Evolutionary conservation across 1,139 yeast species (phyloP).

Genomic region (Lodderomyces orthopsilosis): DNA sequence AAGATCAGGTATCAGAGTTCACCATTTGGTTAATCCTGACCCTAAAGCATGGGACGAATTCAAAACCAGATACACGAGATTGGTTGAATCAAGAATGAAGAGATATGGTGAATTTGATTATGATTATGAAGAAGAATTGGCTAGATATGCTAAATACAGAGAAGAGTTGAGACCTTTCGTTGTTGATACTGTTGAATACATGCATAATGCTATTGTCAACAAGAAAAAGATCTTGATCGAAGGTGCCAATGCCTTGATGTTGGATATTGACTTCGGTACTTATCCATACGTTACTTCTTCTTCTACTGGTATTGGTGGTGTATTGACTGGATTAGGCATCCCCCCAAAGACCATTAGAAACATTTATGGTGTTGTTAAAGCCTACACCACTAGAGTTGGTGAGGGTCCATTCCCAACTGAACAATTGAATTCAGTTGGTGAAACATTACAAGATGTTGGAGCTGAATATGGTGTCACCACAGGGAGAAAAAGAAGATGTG

Average conservation of each 20-base stretch:
- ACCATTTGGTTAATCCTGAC: conserved; percentile 87
- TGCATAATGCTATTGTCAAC: conserved; percentile 74
- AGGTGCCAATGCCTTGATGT: conserved; percentile 98
- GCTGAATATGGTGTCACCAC: conserved; percentile 98
- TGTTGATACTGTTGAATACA: conserved; percentile 86
- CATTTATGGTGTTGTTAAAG: conserved; percentile 94
- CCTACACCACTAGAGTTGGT: conserved; percentile 98
- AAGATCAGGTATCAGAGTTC: conserved; percentile 95
- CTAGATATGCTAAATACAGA: conserved; percentile 70
- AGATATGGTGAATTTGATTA: conserved; percentile 93
- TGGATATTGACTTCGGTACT: conserved; percentile 97
- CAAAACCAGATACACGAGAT: conserved; percentile 70
- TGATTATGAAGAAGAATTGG: conserved; percentile 78
- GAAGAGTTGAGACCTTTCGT: conserved; percentile 83
- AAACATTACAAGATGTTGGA: conserved; percentile 83
- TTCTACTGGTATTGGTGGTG: conserved; percentile 97
- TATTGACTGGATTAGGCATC: conserved; percentile 91
- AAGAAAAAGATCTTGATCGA: conserved; percentile 90
- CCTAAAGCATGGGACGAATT: conserved; percentile 94
- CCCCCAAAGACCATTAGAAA: conserved; percentile 82
- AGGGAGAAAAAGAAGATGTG: conserved; percentile 99
- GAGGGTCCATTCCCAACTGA: conserved; percentile 99
- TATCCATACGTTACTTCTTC: conserved; percentile 97
- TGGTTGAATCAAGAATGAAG: conserved; percentile 75
- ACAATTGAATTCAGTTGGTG: conserved; percentile 86